Evolutionary conservation across 495 filamentous ascomycete genomes (phyloP).

Genomic region (Talaromyces liani): DNA sequence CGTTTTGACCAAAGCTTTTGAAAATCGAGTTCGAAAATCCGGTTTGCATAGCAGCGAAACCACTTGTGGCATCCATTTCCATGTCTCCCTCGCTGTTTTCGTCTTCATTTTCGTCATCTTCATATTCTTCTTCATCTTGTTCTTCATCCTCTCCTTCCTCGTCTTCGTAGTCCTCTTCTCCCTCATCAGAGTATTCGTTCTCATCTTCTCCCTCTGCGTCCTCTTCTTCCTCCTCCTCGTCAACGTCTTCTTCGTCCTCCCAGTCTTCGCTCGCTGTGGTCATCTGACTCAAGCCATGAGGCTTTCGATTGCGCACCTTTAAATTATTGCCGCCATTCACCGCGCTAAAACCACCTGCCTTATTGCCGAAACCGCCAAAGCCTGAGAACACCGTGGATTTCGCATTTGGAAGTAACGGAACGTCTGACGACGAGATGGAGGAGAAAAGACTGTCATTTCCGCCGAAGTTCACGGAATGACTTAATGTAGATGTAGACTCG

Average conservation of each 20-base stretch:
- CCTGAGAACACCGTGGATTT: slow-evolving; percentile 3
- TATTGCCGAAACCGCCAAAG: slow-evolving; percentile 26
- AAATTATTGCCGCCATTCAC: slow-evolving; percentile 17
- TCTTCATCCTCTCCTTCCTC: slow-evolving; percentile 28
- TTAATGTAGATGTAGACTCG: slow-evolving; percentile 33
- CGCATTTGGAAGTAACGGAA: neutral
- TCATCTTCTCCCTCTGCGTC: slow-evolving; percentile 28
- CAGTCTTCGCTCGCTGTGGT: slow-evolving; percentile 28
- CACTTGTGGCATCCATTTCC: slow-evolving; percentile 19
- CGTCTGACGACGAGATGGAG: neutral
- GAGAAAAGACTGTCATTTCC: slow-evolving; percentile 33
- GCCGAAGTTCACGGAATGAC: slow-evolving; percentile 33
- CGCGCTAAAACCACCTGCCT: slow-evolving; percentile 24
- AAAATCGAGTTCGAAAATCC: slow-evolving; percentile 30
- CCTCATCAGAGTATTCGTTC: slow-evolving; percentile 21
- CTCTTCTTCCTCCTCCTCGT: slow-evolving; percentile 21
- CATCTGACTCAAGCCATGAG: slow-evolving; percentile 21
- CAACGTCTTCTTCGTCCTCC: slow-evolving; percentile 21
- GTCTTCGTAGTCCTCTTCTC: slow-evolving; percentile 24
- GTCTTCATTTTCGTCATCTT: slow-evolving; percentile 29
- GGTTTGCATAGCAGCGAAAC: slow-evolving; percentile 14
- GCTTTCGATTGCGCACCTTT: slow-evolving; percentile 16
- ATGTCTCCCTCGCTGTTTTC: slow-evolving; percentile 27
- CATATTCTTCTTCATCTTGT: slow-evolving; percentile 19
- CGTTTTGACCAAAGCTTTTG: slow-evolving; percentile 11